These are phyloP conservation scores for Cryphonectria carpinicola DNA, from an alignment of 2,329 filamentous ascomycete genomes.

Conservation along the genomic window DNA sequence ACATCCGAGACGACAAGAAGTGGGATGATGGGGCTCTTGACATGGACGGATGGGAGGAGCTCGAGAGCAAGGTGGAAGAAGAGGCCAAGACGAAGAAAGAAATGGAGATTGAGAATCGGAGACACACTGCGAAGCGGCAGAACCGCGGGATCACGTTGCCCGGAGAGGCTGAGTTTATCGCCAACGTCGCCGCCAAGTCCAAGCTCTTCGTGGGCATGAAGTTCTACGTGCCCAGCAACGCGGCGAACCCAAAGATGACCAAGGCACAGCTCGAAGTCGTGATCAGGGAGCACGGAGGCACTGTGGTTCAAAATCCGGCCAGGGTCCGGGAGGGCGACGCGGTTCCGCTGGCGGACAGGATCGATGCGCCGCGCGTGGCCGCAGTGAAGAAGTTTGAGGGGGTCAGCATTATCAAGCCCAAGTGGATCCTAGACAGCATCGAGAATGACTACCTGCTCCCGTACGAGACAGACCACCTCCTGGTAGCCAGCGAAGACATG, in stretches of 20 bases:
- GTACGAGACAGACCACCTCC: conserved; percentile 67
- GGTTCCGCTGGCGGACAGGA: conserved; percentile 77
- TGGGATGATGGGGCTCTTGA: conserved; percentile 79
- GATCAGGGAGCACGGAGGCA: conserved; percentile 83
- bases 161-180: conserved; percentile 57
- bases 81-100: conserved; percentile 71
- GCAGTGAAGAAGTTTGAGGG: conserved; percentile 45
- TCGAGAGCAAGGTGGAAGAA: conserved; percentile 71
- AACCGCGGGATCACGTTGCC: conserved; percentile 74
- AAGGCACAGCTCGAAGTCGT: conserved; percentile 81
- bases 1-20: conserved; percentile 76
- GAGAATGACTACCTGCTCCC: conserved; percentile 67
- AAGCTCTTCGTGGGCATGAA: conserved; percentile 75
- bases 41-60: conserved; percentile 73
- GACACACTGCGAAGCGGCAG: conserved; percentile 63
- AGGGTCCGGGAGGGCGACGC: conserved; percentile 65
- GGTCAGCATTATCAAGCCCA: conserved; percentile 74
- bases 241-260: conserved; percentile 70
- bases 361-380: conserved; percentile 64
- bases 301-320: conserved; percentile 73
- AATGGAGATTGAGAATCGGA: conserved; percentile 75
- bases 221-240: conserved; percentile 85
- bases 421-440: conserved; percentile 85
- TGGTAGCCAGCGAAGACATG: conserved; percentile 66
- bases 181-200: conserved; percentile 51